Conservation (phyloP, 2,329 filamentous ascomycete species). For the Colletotrichum kahawae region DNA sequence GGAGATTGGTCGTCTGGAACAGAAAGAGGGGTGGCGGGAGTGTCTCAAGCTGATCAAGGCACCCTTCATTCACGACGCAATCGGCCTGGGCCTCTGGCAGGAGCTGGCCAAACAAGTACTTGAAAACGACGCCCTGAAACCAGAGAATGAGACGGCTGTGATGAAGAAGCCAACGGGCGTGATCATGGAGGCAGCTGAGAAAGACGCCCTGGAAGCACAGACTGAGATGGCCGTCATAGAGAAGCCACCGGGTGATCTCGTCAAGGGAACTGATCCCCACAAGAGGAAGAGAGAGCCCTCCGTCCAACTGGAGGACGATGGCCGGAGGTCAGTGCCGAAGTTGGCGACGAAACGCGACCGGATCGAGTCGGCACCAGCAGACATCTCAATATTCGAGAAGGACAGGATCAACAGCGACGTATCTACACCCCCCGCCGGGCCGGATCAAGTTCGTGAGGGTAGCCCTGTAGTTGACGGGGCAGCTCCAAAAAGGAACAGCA, state of each 20-base stretch:
- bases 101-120: neutral
- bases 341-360: neutral
- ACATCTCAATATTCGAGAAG: neutral
- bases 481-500: neutral
- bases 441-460: neutral
- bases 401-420: neutral
- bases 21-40: neutral
- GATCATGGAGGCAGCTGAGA: too few species aligned
- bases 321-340: neutral
- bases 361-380: neutral
- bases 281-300: neutral
- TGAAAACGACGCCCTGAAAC: neutral
- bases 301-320: neutral
- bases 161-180: neutral
- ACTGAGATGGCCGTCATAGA: neutral
- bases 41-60: conserved; percentile 10
- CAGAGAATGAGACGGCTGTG: neutral
- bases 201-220: neutral
- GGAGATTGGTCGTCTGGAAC: neutral
- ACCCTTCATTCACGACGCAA: conserved; percentile 15
- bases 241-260: neutral
- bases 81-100: neutral
- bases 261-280: neutral
- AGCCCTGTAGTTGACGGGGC: neutral
- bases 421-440: neutral